Evolutionary conservation across 352 stramenopile genomes (phyloP).

Genomic region (Globisporangium lucens): DNA sequence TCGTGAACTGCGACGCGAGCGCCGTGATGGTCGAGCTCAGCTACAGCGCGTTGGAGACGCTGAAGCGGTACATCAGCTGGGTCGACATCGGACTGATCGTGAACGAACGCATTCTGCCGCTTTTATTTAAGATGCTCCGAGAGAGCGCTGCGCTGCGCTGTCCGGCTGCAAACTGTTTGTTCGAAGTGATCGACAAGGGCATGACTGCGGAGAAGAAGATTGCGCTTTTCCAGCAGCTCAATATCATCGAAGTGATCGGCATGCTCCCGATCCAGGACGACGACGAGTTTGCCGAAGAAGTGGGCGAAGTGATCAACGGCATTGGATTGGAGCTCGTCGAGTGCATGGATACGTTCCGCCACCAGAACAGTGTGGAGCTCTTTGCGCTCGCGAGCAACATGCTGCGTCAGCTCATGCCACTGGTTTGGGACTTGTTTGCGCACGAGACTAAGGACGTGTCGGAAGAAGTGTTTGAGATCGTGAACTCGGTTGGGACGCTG

Average conservation of each 20-base stretch:
- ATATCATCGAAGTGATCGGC: conserved; percentile 60
- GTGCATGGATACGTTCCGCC: conserved; percentile 77
- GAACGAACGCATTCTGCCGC: conserved; percentile 76
- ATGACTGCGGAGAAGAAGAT: conserved; percentile 85
- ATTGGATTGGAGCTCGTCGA: conserved; percentile 78
- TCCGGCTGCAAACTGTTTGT: conserved; percentile 76
- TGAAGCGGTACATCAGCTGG: conserved; percentile 87
- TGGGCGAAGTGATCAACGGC: conserved; percentile 80
- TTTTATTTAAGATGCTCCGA: conserved; percentile 68
- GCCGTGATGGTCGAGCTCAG: conserved; percentile 70
- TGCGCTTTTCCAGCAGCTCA: conserved; percentile 64
- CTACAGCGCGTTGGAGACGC: conserved; percentile 62
- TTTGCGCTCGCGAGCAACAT: conserved; percentile 55
- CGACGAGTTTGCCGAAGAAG: conserved; percentile 78
- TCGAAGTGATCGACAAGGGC: conserved; percentile 84
- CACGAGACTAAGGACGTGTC: conserved; percentile 83
- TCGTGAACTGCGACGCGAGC: conserved; percentile 69
- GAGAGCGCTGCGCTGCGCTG: conserved; percentile 60
- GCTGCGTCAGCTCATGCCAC: conserved; percentile 70
- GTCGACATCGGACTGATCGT: conserved; percentile 82
- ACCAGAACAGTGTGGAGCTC: conserved; percentile 40
- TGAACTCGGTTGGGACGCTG: conserved; percentile 72
- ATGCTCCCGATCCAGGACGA: conserved; percentile 65
- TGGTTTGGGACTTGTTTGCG: conserved; percentile 80
- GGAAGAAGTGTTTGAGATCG: conserved; percentile 85